Conservation (phyloP, 148 eudicot genomes). For the Pouteria glomerata region DNA sequence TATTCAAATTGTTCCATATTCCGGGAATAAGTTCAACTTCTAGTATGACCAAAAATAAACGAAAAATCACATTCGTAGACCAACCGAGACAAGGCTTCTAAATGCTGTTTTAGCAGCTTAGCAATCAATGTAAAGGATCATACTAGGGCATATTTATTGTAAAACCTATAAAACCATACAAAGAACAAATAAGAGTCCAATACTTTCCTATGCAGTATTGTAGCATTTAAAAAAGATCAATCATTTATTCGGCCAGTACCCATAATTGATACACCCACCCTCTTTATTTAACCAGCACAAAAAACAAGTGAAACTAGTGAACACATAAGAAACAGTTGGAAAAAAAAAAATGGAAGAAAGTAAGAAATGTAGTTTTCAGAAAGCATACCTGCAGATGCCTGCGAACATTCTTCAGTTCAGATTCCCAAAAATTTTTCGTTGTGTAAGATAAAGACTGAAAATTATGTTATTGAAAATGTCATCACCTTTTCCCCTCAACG, state of each 20-base stretch:
- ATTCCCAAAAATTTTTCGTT: constrained; percentile 46
- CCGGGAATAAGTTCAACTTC: too few relatives aligned
- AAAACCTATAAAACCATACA: not conserved
- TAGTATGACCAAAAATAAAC: not conserved
- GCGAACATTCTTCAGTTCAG: constrained; percentile 82
- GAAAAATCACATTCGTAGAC: not conserved
- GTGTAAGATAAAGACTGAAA: not conserved
- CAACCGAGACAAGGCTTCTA: not conserved
- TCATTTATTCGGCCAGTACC: too few relatives aligned
- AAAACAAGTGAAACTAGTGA: not conserved
- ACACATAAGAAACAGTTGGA: too few relatives aligned
- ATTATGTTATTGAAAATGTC: not conserved
- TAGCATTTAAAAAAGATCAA: too few relatives aligned
- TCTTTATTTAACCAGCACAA: not conserved
- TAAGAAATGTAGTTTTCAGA: not conserved
- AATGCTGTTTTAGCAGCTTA: not conserved
- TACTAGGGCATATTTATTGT: not conserved
- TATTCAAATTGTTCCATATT: too few relatives aligned
- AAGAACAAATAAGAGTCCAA: not conserved
- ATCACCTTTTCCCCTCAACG: not conserved
- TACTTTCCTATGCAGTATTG: not conserved
- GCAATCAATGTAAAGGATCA: not conserved
- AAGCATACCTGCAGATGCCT: constrained; percentile 76
- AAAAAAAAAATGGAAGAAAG: not conserved
- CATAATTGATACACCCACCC: not conserved